Conservation (phyloP, 2,329 filamentous ascomycete genomes). For the Aspergillus sp. region DNA sequence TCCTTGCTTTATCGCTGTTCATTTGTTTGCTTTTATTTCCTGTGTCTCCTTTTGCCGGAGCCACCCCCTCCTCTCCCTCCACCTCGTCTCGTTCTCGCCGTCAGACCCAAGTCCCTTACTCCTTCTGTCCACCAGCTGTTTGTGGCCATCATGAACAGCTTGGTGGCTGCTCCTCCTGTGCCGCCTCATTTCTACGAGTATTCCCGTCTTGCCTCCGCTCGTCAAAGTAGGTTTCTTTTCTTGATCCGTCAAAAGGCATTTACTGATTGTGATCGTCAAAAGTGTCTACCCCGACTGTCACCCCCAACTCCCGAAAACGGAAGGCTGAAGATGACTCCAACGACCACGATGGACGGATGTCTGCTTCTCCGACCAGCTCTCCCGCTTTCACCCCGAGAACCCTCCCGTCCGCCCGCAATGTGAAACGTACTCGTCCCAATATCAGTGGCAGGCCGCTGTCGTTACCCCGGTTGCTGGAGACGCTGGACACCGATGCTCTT, state of each 20-base stretch:
- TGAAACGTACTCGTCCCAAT: slow-evolving; percentile 66
- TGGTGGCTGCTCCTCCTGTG: slow-evolving; percentile 57
- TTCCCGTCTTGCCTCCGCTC: slow-evolving; percentile 58
- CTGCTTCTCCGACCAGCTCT: slow-evolving; percentile 79
- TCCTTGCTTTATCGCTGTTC: slow-evolving; percentile 8
- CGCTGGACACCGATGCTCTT: slow-evolving; percentile 79
- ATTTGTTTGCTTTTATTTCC: slow-evolving; percentile 6
- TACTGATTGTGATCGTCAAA: slow-evolving; percentile 18
- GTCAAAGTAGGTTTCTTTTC: slow-evolving; percentile 50
- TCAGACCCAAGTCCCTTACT: slow-evolving; percentile 14
- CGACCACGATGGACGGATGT: slow-evolving; percentile 78
- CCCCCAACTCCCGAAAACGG: slow-evolving; percentile 64
- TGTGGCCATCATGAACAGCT: slow-evolving; percentile 56
- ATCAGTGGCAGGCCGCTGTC: slow-evolving; percentile 64
- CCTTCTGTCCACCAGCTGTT: slow-evolving; percentile 27
- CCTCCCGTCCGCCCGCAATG: slow-evolving; percentile 66
- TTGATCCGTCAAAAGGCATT: neutral
- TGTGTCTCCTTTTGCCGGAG: slow-evolving; percentile 13
- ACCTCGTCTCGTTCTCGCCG: slow-evolving; percentile 6
- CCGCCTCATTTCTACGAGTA: slow-evolving; percentile 63
- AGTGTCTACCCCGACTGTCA: slow-evolving; percentile 40
- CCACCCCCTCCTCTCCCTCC: slow-evolving; percentile 4
- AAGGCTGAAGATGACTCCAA: slow-evolving; percentile 74
- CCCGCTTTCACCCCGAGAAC: slow-evolving; percentile 70
- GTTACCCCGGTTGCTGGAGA: slow-evolving; percentile 82